Evolutionary conservation across 495 filamentous ascomycete genomes (phyloP), one percentile per base, ranked within the genome.

Genomic region (Neohortaea acidophila): DNA sequence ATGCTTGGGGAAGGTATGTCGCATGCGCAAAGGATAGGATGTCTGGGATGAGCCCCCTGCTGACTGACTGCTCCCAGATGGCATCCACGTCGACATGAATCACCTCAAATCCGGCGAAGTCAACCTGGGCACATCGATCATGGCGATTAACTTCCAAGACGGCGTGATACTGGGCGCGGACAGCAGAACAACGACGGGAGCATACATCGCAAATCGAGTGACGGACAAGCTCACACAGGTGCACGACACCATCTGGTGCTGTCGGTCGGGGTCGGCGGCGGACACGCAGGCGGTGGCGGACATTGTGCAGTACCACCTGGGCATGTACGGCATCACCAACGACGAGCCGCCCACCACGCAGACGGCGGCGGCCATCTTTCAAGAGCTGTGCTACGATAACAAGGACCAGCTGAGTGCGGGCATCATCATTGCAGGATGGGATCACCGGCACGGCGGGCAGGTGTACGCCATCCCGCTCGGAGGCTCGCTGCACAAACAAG

Each of bases 211-310:
- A 52, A 97, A 97, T 60, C 79, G 89, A 65, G 91, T 97, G 34
- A 96, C 89, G 41, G 89, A 97, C 68, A 97, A 97, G 69, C 76
- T 97, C 55, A 97, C 91, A 47, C 83, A 86, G 63, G 86, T 97
- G 28, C 81, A 92, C 62, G 89, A 96, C 61, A 96, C 87, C 33
- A 94, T 97, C 59, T 97, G 89, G 89, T 97, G 89, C 69, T 97
- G 89, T 65, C 79, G 78, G 48, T 94, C 91, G 36, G 89, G 89
- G 21, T 96, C 89, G 9, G 89, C 89, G 15, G 89, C 89, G 51
- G 89, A 97, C 58, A 97, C 89, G 39, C 89, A 97, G 62, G 91
- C 89, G 17, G 79, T 97, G 29, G 91, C 89, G 34, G 89, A 97
- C 56, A 94, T 97, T 46, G 89, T 96, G 29, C 81, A 87, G 52